Evolutionary conservation across 2,329 filamentous ascomycete species (phyloP).

Genomic region (Lasiodiplodia hormozganensis): DNA sequence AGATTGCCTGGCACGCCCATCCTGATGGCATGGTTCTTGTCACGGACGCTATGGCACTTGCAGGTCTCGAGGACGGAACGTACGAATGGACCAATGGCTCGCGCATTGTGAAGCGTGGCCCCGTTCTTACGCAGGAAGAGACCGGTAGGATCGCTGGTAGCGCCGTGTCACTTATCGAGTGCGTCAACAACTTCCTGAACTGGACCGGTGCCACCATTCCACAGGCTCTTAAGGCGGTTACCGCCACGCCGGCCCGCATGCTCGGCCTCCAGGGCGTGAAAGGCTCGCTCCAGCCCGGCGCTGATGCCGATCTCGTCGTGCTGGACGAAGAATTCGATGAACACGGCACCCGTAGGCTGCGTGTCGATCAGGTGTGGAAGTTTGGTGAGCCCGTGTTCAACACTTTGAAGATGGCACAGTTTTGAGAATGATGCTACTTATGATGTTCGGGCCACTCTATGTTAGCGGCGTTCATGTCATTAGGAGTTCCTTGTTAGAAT

Average conservation of each 20-base stretch:
- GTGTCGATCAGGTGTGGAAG: conserved; percentile 81
- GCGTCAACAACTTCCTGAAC: conserved; percentile 79
- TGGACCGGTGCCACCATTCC: conserved; percentile 75
- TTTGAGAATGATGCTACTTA: not conserved
- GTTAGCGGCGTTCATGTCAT: not conserved
- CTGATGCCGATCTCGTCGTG: conserved; percentile 67
- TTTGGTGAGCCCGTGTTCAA: conserved; percentile 59
- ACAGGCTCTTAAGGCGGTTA: conserved; percentile 74
- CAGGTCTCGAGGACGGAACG: conserved; percentile 80
- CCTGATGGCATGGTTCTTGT: conserved; percentile 86
- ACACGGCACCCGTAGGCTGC: conserved; percentile 59
- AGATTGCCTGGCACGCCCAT: conserved; percentile 87
- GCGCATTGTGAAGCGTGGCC: conserved; percentile 72
- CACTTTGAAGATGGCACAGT: not conserved
- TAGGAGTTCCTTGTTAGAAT: not conserved
- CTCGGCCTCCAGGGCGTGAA: conserved; percentile 71
- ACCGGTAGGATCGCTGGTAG: conserved; percentile 65
- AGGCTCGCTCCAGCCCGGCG: conserved; percentile 59
- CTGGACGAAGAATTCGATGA: conserved; percentile 62
- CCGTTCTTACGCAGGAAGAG: conserved; percentile 76
- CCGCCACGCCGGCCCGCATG: conserved; percentile 78
- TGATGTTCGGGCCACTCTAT: not conserved
- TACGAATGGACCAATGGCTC: conserved; percentile 86
- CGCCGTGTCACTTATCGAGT: conserved; percentile 78
- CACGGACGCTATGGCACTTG: conserved; percentile 89